Evolutionary conservation across 345 rosid species (phyloP).

Genomic region (Acer saccharum): DNA sequence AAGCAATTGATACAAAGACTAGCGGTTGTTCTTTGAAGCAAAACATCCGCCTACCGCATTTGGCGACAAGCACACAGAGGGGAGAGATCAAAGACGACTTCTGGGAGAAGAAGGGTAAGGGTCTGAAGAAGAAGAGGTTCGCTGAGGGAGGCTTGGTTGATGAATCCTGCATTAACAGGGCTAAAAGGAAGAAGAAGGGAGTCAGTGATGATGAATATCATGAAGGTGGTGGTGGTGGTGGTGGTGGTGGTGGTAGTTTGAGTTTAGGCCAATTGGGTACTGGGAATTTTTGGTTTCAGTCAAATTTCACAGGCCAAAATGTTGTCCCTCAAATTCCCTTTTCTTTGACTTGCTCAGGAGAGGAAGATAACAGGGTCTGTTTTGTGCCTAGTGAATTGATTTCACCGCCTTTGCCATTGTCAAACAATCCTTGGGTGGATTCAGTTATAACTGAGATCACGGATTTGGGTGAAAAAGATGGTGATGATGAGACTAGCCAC

Average conservation of each 20-base stretch:
- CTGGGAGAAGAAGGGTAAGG: constrained; percentile 72
- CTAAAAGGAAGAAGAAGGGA: constrained; percentile 70
- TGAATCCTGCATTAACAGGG: constrained; percentile 60
- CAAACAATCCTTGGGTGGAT: constrained; percentile 77
- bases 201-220: constrained; percentile 30
- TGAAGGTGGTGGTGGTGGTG: constrained; percentile 39
- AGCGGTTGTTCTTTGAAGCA: constrained; percentile 74
- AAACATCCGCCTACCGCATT: constrained; percentile 83
- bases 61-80: constrained; percentile 60
- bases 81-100: constrained; percentile 63
- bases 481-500: constrained; percentile 61
- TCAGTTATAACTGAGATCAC: constrained; percentile 76
- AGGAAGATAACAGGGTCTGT: constrained; percentile 67
- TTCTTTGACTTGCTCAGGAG: constrained; percentile 68
- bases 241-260: constrained; percentile 42
- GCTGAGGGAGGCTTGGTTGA: constrained; percentile 64
- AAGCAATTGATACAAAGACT: constrained; percentile 62
- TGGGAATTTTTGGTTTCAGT: constrained; percentile 76
- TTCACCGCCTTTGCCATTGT: constrained; percentile 62
- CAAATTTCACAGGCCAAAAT: constrained; percentile 47
- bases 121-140: constrained; percentile 91
- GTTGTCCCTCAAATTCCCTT: constrained; percentile 62
- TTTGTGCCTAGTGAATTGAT: constrained; percentile 71
- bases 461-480: constrained; percentile 65
- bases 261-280: constrained; percentile 47